Conservation (phyloP, 108 stramenopile genomes). For the Tribonema minus region DNA sequence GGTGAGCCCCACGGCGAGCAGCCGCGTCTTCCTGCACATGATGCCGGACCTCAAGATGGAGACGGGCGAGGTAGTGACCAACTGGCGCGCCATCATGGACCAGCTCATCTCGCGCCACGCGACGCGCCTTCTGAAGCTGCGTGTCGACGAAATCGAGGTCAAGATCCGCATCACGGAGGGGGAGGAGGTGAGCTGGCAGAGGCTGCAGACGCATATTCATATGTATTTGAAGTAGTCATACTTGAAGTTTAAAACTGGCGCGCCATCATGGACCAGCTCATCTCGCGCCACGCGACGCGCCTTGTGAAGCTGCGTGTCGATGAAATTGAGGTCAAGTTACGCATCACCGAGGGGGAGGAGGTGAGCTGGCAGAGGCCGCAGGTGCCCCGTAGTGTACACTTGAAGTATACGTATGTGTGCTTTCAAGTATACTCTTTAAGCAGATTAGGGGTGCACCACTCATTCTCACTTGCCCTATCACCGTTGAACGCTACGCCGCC, state of each 20-base stretch:
- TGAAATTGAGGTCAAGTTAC: conserved; percentile 93
- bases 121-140: conserved; percentile 79
- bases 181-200: conserved; percentile 59
- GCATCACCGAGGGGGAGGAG: conserved; percentile 59
- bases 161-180: conserved; percentile 70
- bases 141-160: conserved; percentile 95
- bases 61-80: not conserved
- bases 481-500: no score
- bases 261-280: conserved; percentile 25
- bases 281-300: conserved; percentile 68
- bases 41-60: conserved; percentile 64
- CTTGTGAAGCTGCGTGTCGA: conserved; percentile 89
- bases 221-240: no score
- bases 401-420: not conserved
- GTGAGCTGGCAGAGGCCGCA: conserved; percentile 53
- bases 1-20: conserved; percentile 76
- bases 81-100: conserved; percentile 6
- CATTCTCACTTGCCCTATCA: not conserved
- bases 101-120: conserved; percentile 62
- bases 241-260: no score
- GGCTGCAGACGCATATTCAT: no score
- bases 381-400: not conserved
- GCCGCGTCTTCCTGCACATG: conserved; percentile 86
- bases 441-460: not conserved
- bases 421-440: not conserved